Evolutionary conservation across 257 asterid species (phyloP).

Genomic region (Coffea canephora): DNA sequence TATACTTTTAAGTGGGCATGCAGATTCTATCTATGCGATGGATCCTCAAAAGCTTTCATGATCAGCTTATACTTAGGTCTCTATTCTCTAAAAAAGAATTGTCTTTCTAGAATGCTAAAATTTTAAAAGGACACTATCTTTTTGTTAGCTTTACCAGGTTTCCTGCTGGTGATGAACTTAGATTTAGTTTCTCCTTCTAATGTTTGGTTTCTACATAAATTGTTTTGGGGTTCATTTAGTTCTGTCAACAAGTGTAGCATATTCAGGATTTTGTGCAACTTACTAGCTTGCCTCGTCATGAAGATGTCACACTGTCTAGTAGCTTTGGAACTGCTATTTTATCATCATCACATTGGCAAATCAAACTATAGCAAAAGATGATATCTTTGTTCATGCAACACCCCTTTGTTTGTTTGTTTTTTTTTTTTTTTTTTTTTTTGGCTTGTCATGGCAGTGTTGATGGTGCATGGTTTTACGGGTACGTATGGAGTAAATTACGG

Average conservation of each 20-base stretch:
- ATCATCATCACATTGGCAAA: neutral
- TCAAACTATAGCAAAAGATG: neutral
- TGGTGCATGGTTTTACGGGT: constrained; percentile 59
- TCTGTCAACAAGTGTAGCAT: neutral
- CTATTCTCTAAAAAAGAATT: neutral
- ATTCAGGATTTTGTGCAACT: neutral
- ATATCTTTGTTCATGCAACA: neutral
- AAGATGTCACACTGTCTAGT: neutral
- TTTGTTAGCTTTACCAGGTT: neutral
- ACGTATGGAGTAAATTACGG: constrained; percentile 85
- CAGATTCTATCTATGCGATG: neutral
- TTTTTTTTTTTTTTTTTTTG: neutral
- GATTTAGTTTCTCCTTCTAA: neutral
- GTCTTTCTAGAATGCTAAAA: neutral
- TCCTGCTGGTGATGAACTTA: neutral
- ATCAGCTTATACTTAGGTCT: neutral
- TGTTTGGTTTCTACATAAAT: neutral
- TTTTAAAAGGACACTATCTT: neutral
- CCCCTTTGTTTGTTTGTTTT: neutral
- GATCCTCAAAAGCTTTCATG: neutral
- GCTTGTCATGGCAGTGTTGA: constrained; percentile 28
- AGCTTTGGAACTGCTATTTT: neutral
- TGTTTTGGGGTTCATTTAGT: neutral
- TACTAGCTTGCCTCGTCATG: neutral
- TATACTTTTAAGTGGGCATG: neutral